These are phyloP conservation scores for Phialophora chinensis DNA, from an alignment of 2,329 filamentous ascomycete genomes.

Conservation along the genomic window DNA sequence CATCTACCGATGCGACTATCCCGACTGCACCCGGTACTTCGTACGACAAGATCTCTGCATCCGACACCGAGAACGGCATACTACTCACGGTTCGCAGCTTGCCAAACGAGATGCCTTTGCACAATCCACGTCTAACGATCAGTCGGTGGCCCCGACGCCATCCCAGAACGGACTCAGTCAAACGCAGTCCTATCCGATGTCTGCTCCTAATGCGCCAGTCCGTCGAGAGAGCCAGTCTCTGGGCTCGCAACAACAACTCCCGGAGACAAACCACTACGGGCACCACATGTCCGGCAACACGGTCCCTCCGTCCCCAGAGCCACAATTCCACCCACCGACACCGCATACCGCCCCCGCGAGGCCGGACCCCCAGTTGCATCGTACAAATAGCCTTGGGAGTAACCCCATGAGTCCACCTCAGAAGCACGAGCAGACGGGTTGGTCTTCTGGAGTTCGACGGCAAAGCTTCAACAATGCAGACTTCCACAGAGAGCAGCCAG, in stretches of 20 bases:
- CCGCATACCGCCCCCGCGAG: slow-evolving; percentile 39
- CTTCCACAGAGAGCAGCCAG: slow-evolving; percentile 10
- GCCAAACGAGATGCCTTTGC: slow-evolving; percentile 57
- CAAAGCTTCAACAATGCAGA: slow-evolving; percentile 38
- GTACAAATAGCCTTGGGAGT: slow-evolving; percentile 42
- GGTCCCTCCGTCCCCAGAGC: slow-evolving; percentile 32
- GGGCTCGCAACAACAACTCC: slow-evolving; percentile 1
- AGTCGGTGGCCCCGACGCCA: slow-evolving; percentile 30
- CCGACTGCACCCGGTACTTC: slow-evolving; percentile 87
- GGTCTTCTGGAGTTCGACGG: slow-evolving; percentile 41
- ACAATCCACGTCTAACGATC: slow-evolving; percentile 39
- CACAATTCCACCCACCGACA: slow-evolving; percentile 41
- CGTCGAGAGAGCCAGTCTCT: slow-evolving; percentile 18
- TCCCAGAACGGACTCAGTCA: slow-evolving; percentile 30
- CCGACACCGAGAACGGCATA: slow-evolving; percentile 80
- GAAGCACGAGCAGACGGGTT: slow-evolving; percentile 40
- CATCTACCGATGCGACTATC: slow-evolving; percentile 91
- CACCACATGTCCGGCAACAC: slow-evolving; percentile 27
- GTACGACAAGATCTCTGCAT: slow-evolving; percentile 92
- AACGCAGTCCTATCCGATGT: slow-evolving; percentile 44
- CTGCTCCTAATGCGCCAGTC: slow-evolving; percentile 42
- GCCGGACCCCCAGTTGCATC: slow-evolving; percentile 41
- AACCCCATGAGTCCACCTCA: slow-evolving; percentile 43
- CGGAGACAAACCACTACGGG: slow-evolving; percentile 17
- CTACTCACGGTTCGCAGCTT: slow-evolving; percentile 63